Base-by-base conservation (phyloP, 1,139 yeast genomes). In the Hansenula sp. region DNA sequence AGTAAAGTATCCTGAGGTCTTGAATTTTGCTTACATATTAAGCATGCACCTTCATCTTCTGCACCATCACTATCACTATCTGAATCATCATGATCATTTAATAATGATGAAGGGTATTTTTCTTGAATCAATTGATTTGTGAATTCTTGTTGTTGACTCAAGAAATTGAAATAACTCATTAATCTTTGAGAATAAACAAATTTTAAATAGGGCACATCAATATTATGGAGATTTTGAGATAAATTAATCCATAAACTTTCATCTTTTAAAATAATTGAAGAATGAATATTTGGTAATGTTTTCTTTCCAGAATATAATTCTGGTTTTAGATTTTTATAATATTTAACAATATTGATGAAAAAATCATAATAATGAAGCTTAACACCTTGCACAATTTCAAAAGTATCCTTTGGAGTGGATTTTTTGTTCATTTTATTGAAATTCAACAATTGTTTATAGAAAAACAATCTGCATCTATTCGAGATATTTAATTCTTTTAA, bases 401-500 rank as follows among this genome's bases (percentile, higher is more conserved):
- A 52, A 1, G 47, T 30, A 4, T 48, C 51, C 13, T 33, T 39
- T 2, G 55, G 57, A 1, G 51, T 52, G 3, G 53, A 51, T 37
- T 59, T 52, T 31, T 62, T 60, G 42, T 68, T 63, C 77, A 79
- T 77, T 52, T 68, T 69, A 53, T 74, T 61, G 55, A 69, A 84
- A 47, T 87, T 74, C 48, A 77, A 75, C 49, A 84, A 62, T 51
- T 81, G 85, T 46, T 76, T 79, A 39, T 67, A 68, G 62, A 84
- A 84, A 54, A 79, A 79, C 47, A 74, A 67, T 43, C 91, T 66
- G 32, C 84, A 77, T 49, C 94, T 67, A 41, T 82, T 80, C 10
- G 75, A 62, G 16, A 85, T 61, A 19, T 84, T 83, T 56, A 85
- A 66, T 58, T 84, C 88, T 55, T 79, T 76, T 45, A 85, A 57